A percentile compares a stretch with the other conserved stretches of the same genome.
Conservation (phyloP, 805 yeast genomes). For the Candida endomychidarum region DNA sequence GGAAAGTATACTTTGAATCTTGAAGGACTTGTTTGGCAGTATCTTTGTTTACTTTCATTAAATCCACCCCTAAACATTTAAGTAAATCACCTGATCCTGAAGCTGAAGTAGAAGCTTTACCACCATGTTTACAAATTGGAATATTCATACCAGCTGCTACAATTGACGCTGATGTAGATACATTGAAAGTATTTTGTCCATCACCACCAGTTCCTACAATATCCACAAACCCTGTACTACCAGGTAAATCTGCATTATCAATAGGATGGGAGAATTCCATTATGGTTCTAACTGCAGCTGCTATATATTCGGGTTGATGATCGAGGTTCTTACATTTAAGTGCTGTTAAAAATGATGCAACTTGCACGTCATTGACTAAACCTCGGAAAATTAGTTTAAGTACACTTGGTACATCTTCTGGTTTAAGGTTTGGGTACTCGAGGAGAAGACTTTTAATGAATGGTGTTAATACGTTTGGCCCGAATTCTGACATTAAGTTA, state of each 20-base stretch:
- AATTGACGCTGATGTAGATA: conserved; percentile 91
- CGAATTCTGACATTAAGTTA: conserved; percentile 8
- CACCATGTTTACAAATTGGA: conserved; percentile 91
- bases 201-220: conserved; percentile 99
- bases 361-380: conserved; percentile 64
- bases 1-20: conserved; percentile 56
- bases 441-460: conserved; percentile 63
- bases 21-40: conserved; percentile 61
- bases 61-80: conserved; percentile 77
- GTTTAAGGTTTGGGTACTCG: conserved; percentile 61
- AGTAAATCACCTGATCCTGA: conserved; percentile 95
- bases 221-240: conserved; percentile 60
- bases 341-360: conserved; percentile 77
- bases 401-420: conserved; percentile 64
- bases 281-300: conserved; percentile 80
- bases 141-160: conserved; percentile 88
- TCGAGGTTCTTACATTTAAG: conserved; percentile 74
- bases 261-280: conserved; percentile 62
- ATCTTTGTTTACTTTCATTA: conserved; percentile 60
- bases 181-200: conserved; percentile 96
- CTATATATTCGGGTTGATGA: conserved; percentile 75
- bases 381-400: conserved; percentile 61
- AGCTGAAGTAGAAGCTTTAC: conserved; percentile 89
- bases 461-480: conserved; percentile 43
- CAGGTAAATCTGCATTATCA: conserved; percentile 42